Evolutionary conservation across 2,329 filamentous ascomycete genomes (phyloP), one percentile per base, ranked within the genome.

Genomic region (Colletotrichum magnum): DNA sequence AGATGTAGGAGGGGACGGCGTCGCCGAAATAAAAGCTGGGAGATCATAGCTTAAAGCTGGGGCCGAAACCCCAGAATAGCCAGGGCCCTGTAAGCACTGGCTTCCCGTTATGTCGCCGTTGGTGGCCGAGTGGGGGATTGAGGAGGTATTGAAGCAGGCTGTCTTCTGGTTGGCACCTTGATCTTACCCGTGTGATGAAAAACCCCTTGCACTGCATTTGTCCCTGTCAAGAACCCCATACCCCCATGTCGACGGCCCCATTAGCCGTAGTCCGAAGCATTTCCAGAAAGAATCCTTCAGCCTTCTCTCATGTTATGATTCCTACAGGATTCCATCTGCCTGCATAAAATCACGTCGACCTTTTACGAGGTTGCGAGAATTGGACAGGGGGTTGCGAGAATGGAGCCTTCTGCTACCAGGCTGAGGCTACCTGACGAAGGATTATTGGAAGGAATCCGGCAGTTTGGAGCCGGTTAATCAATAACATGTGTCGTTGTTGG

Each of bases 251-350:
- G 4, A 26, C 47, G 50, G 15, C 15, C 21, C 24, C 24, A 28
- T 52, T 13, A 24, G 7, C 24, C 48, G 28, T 7, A 32, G 50
- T 52, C 50, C 50, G 50, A 52, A 13, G 6, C 15, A 24, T n/a
- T 52, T 52, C 50, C 26, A 52, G 50, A 52, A 52, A 36, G 21
- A 16, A 52, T 52, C 50, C 26, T 52, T 52, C 50, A 52, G 50
- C 50, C 50, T 36, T 52, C 26, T 26, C 50, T 15, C 50, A n/a
- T 52, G 50, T 12, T 26, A 16, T 52, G 50, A 52, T 52, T 15
- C 15, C 50, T 28, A 3, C 15, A 51, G 48, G 47, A 24, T 51
- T 10, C 9, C 4, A 36, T 9, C 32, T 36, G 32, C 32, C 32
- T 36, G 32, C 5, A 10, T 36, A 10, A 10, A 36, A 12, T 36